Conservation (phyloP, 805 yeast genomes). For the Yarrowia deformans region DNA sequence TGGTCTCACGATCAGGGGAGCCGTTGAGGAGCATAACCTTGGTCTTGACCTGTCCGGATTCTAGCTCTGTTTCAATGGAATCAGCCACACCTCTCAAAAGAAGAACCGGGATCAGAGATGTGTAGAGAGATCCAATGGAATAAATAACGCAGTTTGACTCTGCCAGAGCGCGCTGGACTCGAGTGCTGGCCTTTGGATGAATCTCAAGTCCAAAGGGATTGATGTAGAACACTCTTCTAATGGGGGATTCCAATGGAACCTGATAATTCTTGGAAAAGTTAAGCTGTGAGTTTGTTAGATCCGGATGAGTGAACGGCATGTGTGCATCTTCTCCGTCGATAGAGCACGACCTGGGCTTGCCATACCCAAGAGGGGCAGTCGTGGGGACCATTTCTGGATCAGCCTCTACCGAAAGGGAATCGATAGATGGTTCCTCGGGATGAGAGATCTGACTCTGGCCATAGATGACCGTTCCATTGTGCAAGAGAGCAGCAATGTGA, state of each 20-base stretch:
- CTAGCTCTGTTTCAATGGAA: constrained; percentile 53
- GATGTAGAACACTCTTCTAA: constrained; percentile 75
- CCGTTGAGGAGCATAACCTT: constrained; percentile 78
- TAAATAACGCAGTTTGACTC: constrained; percentile 65
- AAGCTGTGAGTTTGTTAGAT: constrained; percentile 73
- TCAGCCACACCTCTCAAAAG: constrained; percentile 75
- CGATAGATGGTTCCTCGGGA: constrained; percentile 54
- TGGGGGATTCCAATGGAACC: constrained; percentile 75
- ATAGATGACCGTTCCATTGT: constrained; percentile 74
- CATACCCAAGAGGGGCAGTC: background rate
- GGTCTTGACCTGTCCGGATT: constrained; percentile 40
- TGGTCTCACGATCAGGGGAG: constrained; percentile 78
- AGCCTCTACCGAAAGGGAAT: constrained; percentile 9
- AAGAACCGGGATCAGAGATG: constrained; percentile 82
- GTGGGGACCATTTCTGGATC: constrained; percentile 21
- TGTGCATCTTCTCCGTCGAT: constrained; percentile 63
- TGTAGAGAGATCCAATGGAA: constrained; percentile 88
- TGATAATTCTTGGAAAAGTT: constrained; percentile 61
- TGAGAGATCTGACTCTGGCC: constrained; percentile 96
- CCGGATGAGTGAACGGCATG: constrained; percentile 80
- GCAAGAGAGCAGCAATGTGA: constrained; percentile 79
- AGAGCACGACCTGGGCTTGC: constrained; percentile 20
- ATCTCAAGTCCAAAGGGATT: constrained; percentile 90
- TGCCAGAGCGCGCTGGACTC: constrained; percentile 61
- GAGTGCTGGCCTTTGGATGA: constrained; percentile 71